Percentiles rank a stretch among this genome's conserved stretches.
Conservation (phyloP, 441 rosid genomes). For the Macaranga tanarius region DNA sequence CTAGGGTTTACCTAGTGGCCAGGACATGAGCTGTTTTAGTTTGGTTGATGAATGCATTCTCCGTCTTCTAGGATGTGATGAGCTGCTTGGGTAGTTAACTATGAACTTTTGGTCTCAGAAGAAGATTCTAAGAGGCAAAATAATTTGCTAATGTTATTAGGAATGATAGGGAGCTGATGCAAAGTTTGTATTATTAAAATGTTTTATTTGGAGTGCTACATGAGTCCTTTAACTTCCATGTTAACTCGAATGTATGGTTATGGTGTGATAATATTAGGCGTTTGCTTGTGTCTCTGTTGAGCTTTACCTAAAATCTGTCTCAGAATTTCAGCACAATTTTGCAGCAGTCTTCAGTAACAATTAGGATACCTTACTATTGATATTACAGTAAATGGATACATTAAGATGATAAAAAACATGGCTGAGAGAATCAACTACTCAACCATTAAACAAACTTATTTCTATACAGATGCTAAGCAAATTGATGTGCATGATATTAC, state of each 20-base stretch:
- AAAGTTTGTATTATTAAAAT: not conserved
- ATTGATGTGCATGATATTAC: not conserved
- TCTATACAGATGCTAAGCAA: not conserved
- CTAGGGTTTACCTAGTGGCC: constrained; percentile 72
- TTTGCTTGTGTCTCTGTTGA: not conserved
- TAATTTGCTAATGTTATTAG: not conserved
- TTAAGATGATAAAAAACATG: not conserved
- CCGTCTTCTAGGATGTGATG: not conserved
- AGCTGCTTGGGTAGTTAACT: not conserved
- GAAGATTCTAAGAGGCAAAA: not conserved
- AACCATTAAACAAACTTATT: too few relatives aligned
- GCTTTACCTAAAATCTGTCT: too few relatives aligned
- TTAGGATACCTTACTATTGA: not conserved
- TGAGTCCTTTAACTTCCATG: not conserved
- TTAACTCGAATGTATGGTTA: too few relatives aligned
- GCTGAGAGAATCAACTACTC: not conserved
- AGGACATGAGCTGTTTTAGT: constrained; percentile 37
- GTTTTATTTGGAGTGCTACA: not conserved
- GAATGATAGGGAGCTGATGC: not conserved
- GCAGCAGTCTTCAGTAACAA: not conserved
- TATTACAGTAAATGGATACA: constrained; percentile 2
- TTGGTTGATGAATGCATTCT: not conserved
- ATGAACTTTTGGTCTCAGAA: not conserved
- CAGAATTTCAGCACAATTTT: too few relatives aligned
- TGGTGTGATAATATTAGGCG: not conserved